These are phyloP conservation scores for Venturia effusa DNA, from an alignment of 2,329 filamentous ascomycete species.

Conservation along the genomic window DNA sequence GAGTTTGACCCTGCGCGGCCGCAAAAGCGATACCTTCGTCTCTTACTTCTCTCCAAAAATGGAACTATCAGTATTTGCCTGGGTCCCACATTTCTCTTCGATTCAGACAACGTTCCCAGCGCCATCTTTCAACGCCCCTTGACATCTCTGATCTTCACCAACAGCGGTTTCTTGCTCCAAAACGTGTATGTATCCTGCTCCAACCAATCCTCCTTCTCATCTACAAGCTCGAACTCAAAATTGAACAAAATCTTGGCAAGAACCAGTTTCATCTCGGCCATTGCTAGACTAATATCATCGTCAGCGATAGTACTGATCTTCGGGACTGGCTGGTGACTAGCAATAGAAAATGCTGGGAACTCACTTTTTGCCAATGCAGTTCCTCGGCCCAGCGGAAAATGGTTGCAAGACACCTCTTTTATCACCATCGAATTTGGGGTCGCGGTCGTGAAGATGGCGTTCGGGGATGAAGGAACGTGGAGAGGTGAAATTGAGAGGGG, in stretches of 20 bases:
- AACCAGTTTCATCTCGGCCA: conserved; percentile 8
- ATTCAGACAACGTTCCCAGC: too few species aligned
- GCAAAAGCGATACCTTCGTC: too few species aligned
- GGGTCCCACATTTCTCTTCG: too few species aligned
- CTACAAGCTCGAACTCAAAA: conserved; percentile 9
- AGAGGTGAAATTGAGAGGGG: conserved; percentile 19
- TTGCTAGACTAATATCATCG: too few species aligned
- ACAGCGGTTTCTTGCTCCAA: neutral
- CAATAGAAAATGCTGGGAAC: too few species aligned
- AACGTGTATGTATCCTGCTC: conserved; percentile 2
- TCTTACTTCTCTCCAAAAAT: too few species aligned
- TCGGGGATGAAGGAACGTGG: conserved; percentile 26
- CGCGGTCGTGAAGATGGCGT: conserved; percentile 19
- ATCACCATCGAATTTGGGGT: neutral
- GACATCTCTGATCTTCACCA: neutral
- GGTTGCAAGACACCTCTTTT: conserved; percentile 1
- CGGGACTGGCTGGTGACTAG: too few species aligned
- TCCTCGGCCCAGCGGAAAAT: conserved; percentile 9
- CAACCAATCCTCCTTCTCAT: neutral
- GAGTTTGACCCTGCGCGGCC: too few species aligned
- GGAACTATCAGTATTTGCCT: too few species aligned
- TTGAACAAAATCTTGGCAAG: conserved; percentile 5
- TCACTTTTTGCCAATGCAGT: conserved; percentile 10
- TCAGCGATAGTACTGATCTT: too few species aligned
- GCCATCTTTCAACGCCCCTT: too few species aligned